Conservation (phyloP, 495 filamentous ascomycete genomes). For the Cladorrhinum samala region DNA sequence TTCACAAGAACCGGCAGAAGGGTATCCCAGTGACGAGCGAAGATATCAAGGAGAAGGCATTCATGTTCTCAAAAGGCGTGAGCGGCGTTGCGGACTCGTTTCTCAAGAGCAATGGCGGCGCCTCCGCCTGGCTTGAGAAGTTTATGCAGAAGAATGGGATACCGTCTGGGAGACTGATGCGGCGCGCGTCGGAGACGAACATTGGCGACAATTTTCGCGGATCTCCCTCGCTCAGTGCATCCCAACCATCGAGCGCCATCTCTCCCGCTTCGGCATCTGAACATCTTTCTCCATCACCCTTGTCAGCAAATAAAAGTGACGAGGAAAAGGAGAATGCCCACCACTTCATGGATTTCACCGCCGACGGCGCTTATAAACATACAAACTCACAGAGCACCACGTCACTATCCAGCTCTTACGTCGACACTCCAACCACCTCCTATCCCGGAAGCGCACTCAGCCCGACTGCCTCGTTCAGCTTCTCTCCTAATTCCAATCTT, state of each 20-base stretch:
- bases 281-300: constrained; percentile 57
- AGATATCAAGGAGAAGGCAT: constrained; percentile 81
- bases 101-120: constrained; percentile 68
- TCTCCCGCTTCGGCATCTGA: constrained; percentile 68
- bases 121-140: constrained; percentile 81
- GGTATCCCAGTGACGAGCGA: constrained; percentile 73
- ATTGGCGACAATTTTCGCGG: constrained; percentile 52
- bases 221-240: constrained; percentile 47
- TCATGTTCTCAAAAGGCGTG: constrained; percentile 72
- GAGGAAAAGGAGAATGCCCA: constrained; percentile 48
- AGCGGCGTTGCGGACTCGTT: constrained; percentile 66
- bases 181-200: constrained; percentile 66
- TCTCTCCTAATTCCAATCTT: constrained; percentile 66
- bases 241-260: constrained; percentile 63
- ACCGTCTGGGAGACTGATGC: constrained; percentile 52
- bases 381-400: constrained; percentile 50
- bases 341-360: constrained; percentile 44
- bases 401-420: constrained; percentile 51
- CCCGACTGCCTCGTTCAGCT: constrained; percentile 76
- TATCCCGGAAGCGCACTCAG: constrained; percentile 73
- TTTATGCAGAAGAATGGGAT: constrained; percentile 93
- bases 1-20: constrained; percentile 70
- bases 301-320: constrained; percentile 62
- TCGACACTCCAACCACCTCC: constrained; percentile 56
- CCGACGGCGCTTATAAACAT: constrained; percentile 48